Conservation (phyloP, 2,329 filamentous ascomycete genomes). For the Pyrenochaeta sp. region DNA sequence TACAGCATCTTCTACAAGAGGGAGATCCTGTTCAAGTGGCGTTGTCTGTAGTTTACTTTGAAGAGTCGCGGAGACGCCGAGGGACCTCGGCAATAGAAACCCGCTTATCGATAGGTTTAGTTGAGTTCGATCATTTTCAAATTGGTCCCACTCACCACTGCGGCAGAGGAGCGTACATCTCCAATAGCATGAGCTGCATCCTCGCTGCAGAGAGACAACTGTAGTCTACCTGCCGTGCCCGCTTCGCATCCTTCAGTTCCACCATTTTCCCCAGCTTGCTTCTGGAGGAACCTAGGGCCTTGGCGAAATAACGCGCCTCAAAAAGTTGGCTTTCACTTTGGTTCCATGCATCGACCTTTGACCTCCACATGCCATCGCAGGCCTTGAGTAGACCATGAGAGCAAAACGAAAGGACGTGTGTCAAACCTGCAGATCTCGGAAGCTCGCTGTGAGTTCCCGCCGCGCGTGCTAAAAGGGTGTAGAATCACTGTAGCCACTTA, state of each 20-base stretch:
- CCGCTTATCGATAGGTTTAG: slow-evolving; percentile 24
- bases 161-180: too few species aligned
- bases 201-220: too few species aligned
- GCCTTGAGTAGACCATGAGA: slow-evolving; percentile 3
- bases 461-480: background rate
- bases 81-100: slow-evolving; percentile 33
- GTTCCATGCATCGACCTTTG: background rate
- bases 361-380: background rate
- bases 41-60: slow-evolving; percentile 19
- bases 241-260: too few species aligned
- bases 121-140: background rate
- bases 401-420: slow-evolving; percentile 9
- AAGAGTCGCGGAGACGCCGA: slow-evolving; percentile 15
- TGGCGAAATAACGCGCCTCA: slow-evolving; percentile 8
- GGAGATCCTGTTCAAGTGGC: slow-evolving; percentile 27
- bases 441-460: slow-evolving; percentile 6
- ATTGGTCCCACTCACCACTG: background rate
- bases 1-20: slow-evolving; percentile 4
- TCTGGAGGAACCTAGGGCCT: slow-evolving; percentile 2
- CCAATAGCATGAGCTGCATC: too few species aligned
- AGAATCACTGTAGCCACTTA: too few species aligned
- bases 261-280: too few species aligned
- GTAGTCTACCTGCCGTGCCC: too few species aligned
- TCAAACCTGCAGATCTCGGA: slow-evolving; percentile 6
- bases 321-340: slow-evolving; percentile 3